Base-by-base conservation (phyloP, 164 flowering plant species). In the Macadamia tetraphylla region DNA sequence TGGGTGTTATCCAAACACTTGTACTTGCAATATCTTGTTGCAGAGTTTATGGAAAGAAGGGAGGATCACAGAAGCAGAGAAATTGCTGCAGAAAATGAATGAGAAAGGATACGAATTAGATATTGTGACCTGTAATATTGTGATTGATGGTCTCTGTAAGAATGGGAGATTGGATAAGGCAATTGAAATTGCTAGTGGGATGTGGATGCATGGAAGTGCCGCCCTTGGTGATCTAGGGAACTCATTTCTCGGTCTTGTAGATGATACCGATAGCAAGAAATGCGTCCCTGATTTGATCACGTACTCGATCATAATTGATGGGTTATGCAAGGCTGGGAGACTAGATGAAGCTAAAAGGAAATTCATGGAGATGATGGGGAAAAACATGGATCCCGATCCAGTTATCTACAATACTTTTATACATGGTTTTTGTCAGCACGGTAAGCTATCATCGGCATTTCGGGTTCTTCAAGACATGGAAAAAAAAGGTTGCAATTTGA, bases 381-480 rank as follows among this genome's bases (percentile, higher is more conserved):
- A 81, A 79, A 82, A 84, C 52, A 44, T 92, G 58, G 75, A 43
- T 30, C 97, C 97, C 60, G 97, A 92, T 86, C 74, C 94, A 40
- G 64, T 72, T 58, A 53, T 89, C 14, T 94, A 85, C 71, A 74
- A 94, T 72, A 83, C 70, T 63, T 90, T 94, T 62, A 79, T 94
- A 60, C 71, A 78, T 71, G 75, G 67, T 56, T 89, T 79, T 74
- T 89, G 94, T 73, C 86, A 86, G 74, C 77, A 81, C 31, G 95
- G 95, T 51, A 94, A 88, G 70, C 44, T 89, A 51, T 87, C 97
- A 61, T 83, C 92, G 35, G 99, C 97, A 40, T 86, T 90, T 75
- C 86, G 87, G 55, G 97, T 94, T 78, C 84, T 94, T 23, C 85
- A 86, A 71, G 97, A 92, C 77, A 94, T 94, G 97, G 97, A 94